These are phyloP conservation scores for Pelargonium myrrhifolium DNA, from an alignment of 441 rosid species.

Conservation along the genomic window DNA sequence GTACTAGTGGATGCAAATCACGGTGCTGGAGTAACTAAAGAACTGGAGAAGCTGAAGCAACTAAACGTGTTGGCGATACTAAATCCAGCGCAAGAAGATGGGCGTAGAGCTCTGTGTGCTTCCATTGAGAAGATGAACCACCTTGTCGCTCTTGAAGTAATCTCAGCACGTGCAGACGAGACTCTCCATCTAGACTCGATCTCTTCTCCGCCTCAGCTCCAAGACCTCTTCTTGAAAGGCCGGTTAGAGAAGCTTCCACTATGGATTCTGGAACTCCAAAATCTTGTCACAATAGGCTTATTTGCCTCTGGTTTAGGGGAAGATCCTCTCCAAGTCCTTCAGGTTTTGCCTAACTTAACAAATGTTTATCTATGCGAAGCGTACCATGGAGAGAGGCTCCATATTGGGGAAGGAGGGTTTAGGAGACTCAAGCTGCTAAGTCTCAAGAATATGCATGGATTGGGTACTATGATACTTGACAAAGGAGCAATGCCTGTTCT, in stretches of 20 bases:
- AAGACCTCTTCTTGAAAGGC: slow-evolving; percentile 12
- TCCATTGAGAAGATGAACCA: slow-evolving; percentile 4
- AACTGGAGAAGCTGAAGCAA: slow-evolving; percentile 10
- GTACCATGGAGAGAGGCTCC: slow-evolving; percentile 3
- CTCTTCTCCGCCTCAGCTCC: slow-evolving; percentile 14
- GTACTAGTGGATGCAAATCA: slow-evolving; percentile 1
- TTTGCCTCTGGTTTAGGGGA: slow-evolving; percentile 5
- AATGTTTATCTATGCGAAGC: slow-evolving; percentile 6
- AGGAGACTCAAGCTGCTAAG: slow-evolving; percentile 12
- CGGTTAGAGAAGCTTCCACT: slow-evolving; percentile 5
- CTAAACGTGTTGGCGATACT: slow-evolving; percentile 12
- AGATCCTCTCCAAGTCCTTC: slow-evolving; percentile 8
- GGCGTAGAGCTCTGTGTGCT: neutral
- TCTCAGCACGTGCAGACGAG: slow-evolving; percentile 10
- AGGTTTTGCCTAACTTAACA: slow-evolving; percentile 11
- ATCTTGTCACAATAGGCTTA: neutral
- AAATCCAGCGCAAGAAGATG: neutral
- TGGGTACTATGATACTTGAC: slow-evolving; percentile 1
- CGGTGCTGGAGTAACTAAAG: neutral
- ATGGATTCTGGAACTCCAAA: slow-evolving; percentile 8
- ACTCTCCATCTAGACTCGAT: slow-evolving; percentile 8
- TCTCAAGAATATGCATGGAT: neutral
- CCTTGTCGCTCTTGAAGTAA: neutral
- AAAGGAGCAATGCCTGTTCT: slow-evolving; percentile 15
- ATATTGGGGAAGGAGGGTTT: slow-evolving; percentile 11